Evolutionary conservation across 306 rosid species (phyloP), one percentile per base, ranked within the genome.

Genomic region (Hippophae gyantsensis): DNA sequence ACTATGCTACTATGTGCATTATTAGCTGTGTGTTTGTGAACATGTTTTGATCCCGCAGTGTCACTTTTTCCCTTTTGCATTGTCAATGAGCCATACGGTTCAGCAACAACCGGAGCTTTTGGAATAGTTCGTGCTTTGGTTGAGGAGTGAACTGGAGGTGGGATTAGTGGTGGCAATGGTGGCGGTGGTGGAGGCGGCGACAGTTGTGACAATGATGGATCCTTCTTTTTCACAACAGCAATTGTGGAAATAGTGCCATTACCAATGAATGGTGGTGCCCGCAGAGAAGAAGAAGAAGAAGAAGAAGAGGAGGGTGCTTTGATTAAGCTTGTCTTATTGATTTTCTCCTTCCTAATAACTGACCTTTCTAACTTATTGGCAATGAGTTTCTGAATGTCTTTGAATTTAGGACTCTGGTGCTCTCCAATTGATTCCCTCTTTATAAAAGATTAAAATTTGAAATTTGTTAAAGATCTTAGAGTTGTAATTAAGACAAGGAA

Each of bases 1-100:
- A 90, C 95, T 71, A 90, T 84, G 85, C 95, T 84, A 68, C 74
- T 82, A 54, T 90, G 97, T 57, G 83, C 95, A 75, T 75, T 81
- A 68, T 46, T 54, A 60, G 78, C 78, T 13, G 69, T 63, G 3
- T 82, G 83, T 58, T 72, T 74, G 48, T 69, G 78, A 63, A 60
- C 68, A 74, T 75, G 79, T 61, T 70, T 61, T 6, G 60, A 62
- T 60, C 76, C 75, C 40, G 69, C 66, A 43, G 75, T 70, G 61
- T 68, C 81, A 63, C 40, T 81, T 76, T 78, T 84, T 72, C 64
- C 76, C 43, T 81, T 81, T 70, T 74, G 81, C 71, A 78, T 84
- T 73, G 66, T 84, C 40, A 79, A 67, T 7, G 86, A 74, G 66
- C 73, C 83, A 73, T 64, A 82, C n/a, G 75, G 69, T 70, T 83